Conservation (phyloP, 345 rosid genomes). For the Camelina hispida region DNA sequence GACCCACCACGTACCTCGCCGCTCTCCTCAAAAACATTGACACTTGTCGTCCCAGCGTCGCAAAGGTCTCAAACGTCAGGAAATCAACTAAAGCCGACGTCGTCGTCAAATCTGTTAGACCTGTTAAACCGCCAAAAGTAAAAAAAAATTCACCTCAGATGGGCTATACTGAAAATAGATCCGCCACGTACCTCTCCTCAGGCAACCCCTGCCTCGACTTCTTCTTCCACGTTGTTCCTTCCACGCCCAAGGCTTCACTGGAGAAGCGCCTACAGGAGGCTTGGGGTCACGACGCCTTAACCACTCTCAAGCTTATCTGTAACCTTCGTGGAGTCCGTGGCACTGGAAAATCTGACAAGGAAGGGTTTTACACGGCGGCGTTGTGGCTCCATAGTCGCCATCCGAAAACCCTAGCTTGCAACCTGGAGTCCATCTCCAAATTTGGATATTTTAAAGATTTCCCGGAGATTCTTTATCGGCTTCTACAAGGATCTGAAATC, state of each 20-base stretch:
- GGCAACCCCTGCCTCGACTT: background rate
- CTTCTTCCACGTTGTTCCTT: background rate
- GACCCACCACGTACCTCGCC: background rate
- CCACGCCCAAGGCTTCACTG: background rate
- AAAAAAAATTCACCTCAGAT: too few species aligned
- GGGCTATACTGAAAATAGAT: background rate
- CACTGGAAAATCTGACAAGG: background rate
- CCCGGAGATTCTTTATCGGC: background rate
- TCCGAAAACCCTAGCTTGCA: conserved; percentile 3
- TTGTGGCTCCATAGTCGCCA: background rate
- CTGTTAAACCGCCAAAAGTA: too few species aligned
- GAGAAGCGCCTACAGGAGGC: background rate
- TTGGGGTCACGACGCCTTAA: background rate
- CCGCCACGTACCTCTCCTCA: background rate
- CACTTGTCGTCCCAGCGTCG: too few species aligned
- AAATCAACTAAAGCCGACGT: too few species aligned
- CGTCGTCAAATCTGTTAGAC: too few species aligned
- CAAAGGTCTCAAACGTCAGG: too few species aligned
- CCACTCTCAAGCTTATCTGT: conserved; percentile 6
- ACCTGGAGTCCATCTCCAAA: background rate
- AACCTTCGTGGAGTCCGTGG: conserved; percentile 8
- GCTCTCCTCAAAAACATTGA: background rate
- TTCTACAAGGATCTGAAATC: background rate
- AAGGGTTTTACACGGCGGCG: conserved; percentile 2
- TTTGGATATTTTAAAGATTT: background rate